These are phyloP conservation scores for Sicyos baderoa DNA, from an alignment of 306 rosid species.

Conservation along the genomic window DNA sequence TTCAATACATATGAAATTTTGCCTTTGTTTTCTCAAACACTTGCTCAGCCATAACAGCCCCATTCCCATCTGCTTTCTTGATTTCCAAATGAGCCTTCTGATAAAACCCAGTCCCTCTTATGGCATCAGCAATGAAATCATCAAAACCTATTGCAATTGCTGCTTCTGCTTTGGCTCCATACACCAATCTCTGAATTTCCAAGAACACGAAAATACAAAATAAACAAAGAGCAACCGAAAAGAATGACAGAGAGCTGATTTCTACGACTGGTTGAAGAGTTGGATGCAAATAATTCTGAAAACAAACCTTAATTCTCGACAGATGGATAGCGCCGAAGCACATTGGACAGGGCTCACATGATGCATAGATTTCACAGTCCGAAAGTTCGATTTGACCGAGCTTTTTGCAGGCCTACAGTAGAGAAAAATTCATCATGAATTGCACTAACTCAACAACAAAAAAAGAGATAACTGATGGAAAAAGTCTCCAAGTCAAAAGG, in stretches of 20 bases:
- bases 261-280: too few relatives aligned
- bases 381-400: constrained; percentile 61
- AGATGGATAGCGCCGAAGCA: constrained; percentile 91
- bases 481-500: not conserved
- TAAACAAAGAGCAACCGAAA: too few relatives aligned
- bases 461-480: not conserved
- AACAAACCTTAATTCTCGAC: constrained; percentile 67
- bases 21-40: constrained; percentile 80
- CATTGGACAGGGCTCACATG: constrained; percentile 97
- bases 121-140: constrained; percentile 70
- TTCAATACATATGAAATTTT: constrained; percentile 46
- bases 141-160: constrained; percentile 79
- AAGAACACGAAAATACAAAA: not conserved
- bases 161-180: constrained; percentile 83
- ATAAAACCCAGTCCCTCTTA: constrained; percentile 62
- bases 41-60: constrained; percentile 70
- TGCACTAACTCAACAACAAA: not conserved
- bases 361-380: constrained; percentile 81
- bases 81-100: constrained; percentile 74
- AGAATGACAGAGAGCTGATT: too few relatives aligned
- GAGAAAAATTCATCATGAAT: not conserved
- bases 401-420: constrained; percentile 70
- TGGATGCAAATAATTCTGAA: not conserved
- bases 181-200: constrained; percentile 71
- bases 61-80: constrained; percentile 74